Base-by-base conservation (phyloP, 2,329 filamentous ascomycete genomes). In the Epicoccum sorghinum region DNA sequence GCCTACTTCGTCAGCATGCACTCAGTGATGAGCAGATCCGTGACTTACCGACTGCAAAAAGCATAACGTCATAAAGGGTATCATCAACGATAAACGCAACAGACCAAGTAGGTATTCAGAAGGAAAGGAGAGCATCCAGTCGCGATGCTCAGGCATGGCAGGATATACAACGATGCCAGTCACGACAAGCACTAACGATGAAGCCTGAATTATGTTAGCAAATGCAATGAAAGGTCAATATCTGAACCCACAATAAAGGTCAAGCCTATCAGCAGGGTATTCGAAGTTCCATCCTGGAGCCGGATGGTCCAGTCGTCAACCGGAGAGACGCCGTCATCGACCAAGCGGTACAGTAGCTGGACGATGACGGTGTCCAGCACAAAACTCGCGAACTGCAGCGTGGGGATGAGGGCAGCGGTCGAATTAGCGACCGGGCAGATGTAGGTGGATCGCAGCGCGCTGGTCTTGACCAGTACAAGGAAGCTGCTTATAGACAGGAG, bases 1-100 rank as follows among this genome's bases (percentile, higher is more conserved):
- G 68, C 64, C 70, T 73, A 27, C 0, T 9, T 5, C 12, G 55
- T 71, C 49, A 71, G 66, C 36, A 8, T 8, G 33, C 23, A 22
- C 14, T 14, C 0, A 24, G 7, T 7, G 3, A 23, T 7, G 18
- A 4, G 24, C 14, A 30, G 7, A 7, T 23, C 30, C n/a, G 4
- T 18, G 18, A 66, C 70, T 23, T 68, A 73, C 70, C 45, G 68
- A 68, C 59, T 68, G 61, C 44, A 73, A 52, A 53, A 73, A 72
- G 66, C 68, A 70, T 61, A 71, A 65, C 52, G 66, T 71, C 64
- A 64, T 72, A 65, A 70, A 66, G 67, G 70, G 69, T 72, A 72
- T 71, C 68, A 68, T 68, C 63, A 73, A 67, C 62, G 66, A 69
- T 55, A 73, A 68, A 64, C 67, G 64, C 57, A 71, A 66, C 64